These are phyloP conservation scores for Yamadazyma takamatsuzukensis DNA, from an alignment of 805 yeast genomes.

Conservation along the genomic window DNA sequence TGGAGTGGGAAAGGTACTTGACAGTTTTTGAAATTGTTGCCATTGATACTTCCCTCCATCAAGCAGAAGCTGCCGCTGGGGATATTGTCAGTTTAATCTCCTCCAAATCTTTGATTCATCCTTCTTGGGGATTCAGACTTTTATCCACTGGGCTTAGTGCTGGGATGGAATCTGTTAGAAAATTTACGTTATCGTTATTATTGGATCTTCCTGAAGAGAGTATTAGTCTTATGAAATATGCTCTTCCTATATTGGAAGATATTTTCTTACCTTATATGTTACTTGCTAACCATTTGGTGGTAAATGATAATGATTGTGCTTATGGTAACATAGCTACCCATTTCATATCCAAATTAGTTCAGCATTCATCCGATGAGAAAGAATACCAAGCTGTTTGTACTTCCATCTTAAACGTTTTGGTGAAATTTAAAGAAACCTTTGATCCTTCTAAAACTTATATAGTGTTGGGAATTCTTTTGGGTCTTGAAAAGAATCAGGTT, in stretches of 20 bases:
- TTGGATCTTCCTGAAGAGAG: conserved; percentile 47
- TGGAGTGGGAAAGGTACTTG: conserved; percentile 67
- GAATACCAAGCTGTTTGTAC: conserved; percentile 22
- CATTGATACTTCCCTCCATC: conserved; percentile 82
- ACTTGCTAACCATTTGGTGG: conserved; percentile 60
- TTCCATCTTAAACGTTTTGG: conserved; percentile 42
- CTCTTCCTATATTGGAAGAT: conserved; percentile 42
- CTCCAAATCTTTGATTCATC: conserved; percentile 49
- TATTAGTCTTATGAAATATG: conserved; percentile 32
- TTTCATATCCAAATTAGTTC: conserved; percentile 42
- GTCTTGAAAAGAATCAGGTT: conserved; percentile 32
- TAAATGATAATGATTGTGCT: conserved; percentile 43
- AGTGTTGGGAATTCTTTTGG: conserved; percentile 53
- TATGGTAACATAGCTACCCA: conserved; percentile 51
- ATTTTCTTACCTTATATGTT: conserved; percentile 56
- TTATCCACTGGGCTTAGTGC: conserved; percentile 74
- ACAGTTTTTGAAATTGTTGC: conserved; percentile 80
- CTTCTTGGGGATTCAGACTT: conserved; percentile 72
- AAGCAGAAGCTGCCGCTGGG: conserved; percentile 68
- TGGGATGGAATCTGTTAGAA: conserved; percentile 73
- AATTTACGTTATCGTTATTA: conserved; percentile 54
- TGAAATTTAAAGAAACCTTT: conserved; percentile 47
- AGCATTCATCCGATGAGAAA: conserved; percentile 19
- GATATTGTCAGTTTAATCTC: conserved; percentile 58
- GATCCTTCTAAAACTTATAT: conserved; percentile 70